Conservation (phyloP, 257 asterid species). For the Fraxinus excelsior region DNA sequence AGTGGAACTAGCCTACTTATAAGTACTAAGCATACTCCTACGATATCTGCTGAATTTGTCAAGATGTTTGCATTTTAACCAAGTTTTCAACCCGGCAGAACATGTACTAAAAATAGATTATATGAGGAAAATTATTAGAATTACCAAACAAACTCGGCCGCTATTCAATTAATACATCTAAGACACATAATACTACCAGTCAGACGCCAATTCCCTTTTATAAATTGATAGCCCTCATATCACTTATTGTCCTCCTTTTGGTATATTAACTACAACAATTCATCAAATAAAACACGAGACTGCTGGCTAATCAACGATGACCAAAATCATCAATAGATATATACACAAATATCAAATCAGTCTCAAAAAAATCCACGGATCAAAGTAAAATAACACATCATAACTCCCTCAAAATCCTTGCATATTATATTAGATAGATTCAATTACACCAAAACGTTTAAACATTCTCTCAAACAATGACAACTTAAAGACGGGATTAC, state of each 20-base stretch:
- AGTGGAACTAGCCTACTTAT: not conserved
- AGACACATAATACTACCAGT: not conserved
- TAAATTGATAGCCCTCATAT: not conserved
- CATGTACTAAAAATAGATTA: not conserved
- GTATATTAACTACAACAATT: not conserved
- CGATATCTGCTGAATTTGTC: not conserved
- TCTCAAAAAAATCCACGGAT: not conserved
- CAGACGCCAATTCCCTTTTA: not conserved
- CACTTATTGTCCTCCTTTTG: too few species aligned
- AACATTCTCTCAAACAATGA: not conserved
- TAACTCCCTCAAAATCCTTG: not conserved
- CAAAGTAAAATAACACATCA: not conserved
- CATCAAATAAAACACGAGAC: not conserved
- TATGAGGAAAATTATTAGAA: not conserved
- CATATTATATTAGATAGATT: not conserved
- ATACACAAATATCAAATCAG: not conserved
- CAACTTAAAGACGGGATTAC: conserved; percentile 11
- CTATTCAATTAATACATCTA: not conserved
- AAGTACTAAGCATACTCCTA: not conserved
- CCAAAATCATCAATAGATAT: not conserved
- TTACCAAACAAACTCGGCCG: not conserved
- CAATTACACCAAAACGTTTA: not conserved
- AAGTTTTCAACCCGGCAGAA: too few species aligned
- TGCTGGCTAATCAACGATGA: not conserved
- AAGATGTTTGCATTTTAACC: not conserved